Evolutionary conservation across 140 eudicot genomes (phyloP).

Genomic region (Flaveria floridana): DNA sequence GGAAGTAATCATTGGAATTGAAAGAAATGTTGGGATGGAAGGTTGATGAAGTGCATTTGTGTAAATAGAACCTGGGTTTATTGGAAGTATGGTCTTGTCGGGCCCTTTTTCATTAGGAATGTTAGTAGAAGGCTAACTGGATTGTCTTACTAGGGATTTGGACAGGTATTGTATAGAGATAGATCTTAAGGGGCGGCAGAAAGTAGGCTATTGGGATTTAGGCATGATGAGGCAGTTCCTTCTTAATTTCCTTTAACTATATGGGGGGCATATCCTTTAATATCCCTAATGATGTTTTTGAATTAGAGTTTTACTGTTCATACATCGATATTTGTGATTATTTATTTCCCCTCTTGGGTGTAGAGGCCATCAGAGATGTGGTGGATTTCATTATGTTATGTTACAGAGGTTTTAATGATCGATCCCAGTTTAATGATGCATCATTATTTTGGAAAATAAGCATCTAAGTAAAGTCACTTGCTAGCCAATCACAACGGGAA

Average conservation of each 20-base stretch:
- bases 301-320: neutral
- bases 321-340: neutral
- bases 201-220: neutral
- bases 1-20: neutral
- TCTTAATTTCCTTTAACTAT: neutral
- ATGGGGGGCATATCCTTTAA: neutral
- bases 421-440: neutral
- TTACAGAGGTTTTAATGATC: neutral
- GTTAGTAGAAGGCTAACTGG: slow-evolving; percentile 8
- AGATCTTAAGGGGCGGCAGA: neutral
- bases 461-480: neutral
- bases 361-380: neutral
- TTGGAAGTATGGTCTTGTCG: neutral
- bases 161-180: neutral
- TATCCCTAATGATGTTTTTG: neutral
- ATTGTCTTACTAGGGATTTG: neutral
- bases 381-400: neutral
- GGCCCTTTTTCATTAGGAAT: neutral
- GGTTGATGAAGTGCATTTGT: neutral
- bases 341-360: neutral
- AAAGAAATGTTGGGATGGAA: neutral
- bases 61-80: neutral
- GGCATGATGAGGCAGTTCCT: neutral
- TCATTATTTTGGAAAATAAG: neutral
- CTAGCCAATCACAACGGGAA: neutral